Percentiles rank a stretch among this genome's conserved stretches.
Conservation (phyloP, 208 protist genomes). For the Strigomonas oncopelti region DNA sequence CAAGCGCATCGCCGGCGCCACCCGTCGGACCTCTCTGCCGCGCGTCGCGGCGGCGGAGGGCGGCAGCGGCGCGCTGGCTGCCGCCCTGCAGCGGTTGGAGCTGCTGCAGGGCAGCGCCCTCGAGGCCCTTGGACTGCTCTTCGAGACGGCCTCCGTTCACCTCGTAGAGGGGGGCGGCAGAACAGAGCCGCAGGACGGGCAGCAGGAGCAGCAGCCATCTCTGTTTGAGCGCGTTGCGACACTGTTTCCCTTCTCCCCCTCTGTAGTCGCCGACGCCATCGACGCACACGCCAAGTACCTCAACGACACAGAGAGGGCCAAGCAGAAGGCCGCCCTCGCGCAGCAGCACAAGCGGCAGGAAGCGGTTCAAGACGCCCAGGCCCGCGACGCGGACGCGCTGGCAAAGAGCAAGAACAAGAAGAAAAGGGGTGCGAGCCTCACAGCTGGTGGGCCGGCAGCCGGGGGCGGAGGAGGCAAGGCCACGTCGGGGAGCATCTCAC, state of each 20-base stretch:
- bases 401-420: constrained; percentile 1
- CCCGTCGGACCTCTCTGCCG: background rate
- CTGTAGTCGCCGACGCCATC: background rate
- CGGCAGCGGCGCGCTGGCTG: too few species aligned
- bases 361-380: background rate
- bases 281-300: background rate
- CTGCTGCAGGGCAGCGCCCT: background rate
- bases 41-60: background rate
- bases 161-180: background rate
- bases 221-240: background rate
- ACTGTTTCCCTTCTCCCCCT: background rate
- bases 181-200: too few species aligned
- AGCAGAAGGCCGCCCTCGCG: background rate
- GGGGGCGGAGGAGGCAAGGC: background rate
- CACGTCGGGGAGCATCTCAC: background rate
- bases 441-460: too few species aligned
- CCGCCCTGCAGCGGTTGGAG: background rate
- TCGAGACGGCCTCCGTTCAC: background rate
- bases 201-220: background rate
- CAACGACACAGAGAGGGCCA: background rate
- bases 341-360: background rate
- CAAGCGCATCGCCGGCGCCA: background rate
- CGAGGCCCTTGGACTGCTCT: background rate
- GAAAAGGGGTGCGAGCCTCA: background rate
- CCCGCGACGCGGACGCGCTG: background rate